These are phyloP conservation scores for Cephaloascus fragrans DNA, from an alignment of 805 yeast species.

Conservation along the genomic window DNA sequence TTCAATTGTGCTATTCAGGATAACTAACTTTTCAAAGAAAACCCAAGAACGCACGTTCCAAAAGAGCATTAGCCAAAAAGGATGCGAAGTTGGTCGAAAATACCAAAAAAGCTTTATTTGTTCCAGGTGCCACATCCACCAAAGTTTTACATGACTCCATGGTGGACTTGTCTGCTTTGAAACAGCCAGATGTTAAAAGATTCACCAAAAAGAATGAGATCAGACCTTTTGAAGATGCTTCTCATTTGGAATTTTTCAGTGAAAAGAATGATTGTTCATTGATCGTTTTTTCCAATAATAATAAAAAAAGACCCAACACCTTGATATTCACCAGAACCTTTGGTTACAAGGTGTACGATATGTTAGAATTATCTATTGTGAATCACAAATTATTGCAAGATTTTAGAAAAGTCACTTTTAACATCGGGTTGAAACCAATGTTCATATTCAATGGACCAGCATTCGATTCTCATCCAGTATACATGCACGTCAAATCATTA, in stretches of 20 bases:
- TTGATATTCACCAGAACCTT: conserved; percentile 84
- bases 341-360: conserved; percentile 83
- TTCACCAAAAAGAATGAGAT: conserved; percentile 84
- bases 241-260: conserved; percentile 80
- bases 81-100: conserved; percentile 88
- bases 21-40: conserved; percentile 25
- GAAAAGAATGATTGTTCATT: conserved; percentile 91
- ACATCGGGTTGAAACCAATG: conserved; percentile 89
- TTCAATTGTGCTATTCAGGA: too few species aligned
- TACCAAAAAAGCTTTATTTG: conserved; percentile 79
- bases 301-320: conserved; percentile 90
- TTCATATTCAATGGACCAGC: conserved; percentile 87
- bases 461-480: conserved; percentile 83
- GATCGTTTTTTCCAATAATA: conserved; percentile 66
- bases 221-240: conserved; percentile 86
- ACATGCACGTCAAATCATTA: conserved; percentile 75
- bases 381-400: conserved; percentile 69
- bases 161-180: conserved; percentile 81
- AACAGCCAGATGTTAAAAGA: conserved; percentile 84
- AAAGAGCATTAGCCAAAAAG: conserved; percentile 83
- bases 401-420: conserved; percentile 72
- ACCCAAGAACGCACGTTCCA: conserved; percentile 92
- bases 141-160: conserved; percentile 78
- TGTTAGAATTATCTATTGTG: conserved; percentile 78
- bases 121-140: conserved; percentile 80